Evolutionary conservation across 441 rosid genomes (phyloP), one percentile per base, ranked within the genome.

Genomic region (Iberis amara): DNA sequence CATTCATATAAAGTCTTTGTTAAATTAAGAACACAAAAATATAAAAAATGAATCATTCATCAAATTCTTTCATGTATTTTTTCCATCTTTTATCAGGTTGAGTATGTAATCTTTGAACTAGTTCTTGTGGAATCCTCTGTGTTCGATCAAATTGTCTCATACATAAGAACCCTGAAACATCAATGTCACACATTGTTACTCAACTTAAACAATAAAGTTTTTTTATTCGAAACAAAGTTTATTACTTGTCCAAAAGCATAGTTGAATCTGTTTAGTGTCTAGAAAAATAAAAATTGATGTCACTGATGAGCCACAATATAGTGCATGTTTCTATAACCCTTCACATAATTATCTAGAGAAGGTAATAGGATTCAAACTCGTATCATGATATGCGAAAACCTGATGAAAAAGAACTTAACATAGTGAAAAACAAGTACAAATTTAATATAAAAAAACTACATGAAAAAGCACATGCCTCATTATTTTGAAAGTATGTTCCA

Each of bases 401-500:
- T 82, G 70, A 18, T 18, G 3, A 47, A 12, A 39, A 0, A 9
- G 52, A 2, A 18, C 6, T 7, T 31, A 6, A 31, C 8, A 31
- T 3, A 31, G 8, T 31, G 4, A 14, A 28, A 27, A 47, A 8
- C 7, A 5, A 48, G 21, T 5, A 14, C 10, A 33, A 8, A 6
- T 11, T 30, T 18, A 3, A 18, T 18, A 3, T 0, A 3, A 15
- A 5, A 7, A 18, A 18, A 18, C 4, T 14, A 24, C 6, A 48
- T 11, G 1, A 15, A 24, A 7, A 32, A 42, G 8, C 4, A 63
- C 52, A 59, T 12, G 63, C 83, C 79, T 82, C 87, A n/a, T 82
- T 85, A 2, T 71, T 65, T 47, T 80, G 94, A 61, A 82, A 85
- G 15, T 82, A 85, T 4, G 87, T 82, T 41, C 89, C 89, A 71